Conservation (phyloP, 768 basidiomycete genomes). For the Lentinula guzmanii region DNA sequence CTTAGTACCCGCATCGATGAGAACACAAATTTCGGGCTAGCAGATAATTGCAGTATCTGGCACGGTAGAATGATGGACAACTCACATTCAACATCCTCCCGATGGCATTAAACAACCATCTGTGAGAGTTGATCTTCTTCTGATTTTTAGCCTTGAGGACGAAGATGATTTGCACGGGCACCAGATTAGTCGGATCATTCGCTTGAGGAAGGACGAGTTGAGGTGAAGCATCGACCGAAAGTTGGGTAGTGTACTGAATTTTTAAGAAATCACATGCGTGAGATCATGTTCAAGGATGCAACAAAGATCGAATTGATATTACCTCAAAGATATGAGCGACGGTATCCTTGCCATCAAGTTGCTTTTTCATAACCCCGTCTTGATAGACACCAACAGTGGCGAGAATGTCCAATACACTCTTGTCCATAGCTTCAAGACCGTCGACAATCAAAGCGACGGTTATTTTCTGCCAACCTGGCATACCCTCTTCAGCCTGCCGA, state of each 20-base stretch:
- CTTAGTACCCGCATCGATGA: conserved; percentile 95
- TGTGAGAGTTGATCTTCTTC: conserved; percentile 94
- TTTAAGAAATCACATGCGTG: background rate
- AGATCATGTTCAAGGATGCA: conserved; percentile 1
- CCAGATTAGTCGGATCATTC: conserved; percentile 87
- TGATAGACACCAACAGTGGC: conserved; percentile 92
- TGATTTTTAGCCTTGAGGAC: conserved; percentile 91
- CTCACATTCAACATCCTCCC: conserved; percentile 70
- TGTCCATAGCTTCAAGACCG: conserved; percentile 94
- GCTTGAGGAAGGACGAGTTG: conserved; percentile 87
- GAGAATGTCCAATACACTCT: conserved; percentile 83
- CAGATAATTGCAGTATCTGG: background rate
- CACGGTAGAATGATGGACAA: background rate
- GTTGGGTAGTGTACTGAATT: conserved; percentile 87
- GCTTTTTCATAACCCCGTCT: conserved; percentile 93
- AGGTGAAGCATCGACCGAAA: conserved; percentile 88
- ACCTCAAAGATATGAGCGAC: conserved; percentile 97
- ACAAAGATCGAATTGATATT: conserved; percentile 1
- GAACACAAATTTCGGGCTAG: conserved; percentile 86
- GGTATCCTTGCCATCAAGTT: conserved; percentile 81
- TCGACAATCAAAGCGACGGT: conserved; percentile 88
- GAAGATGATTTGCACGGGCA: conserved; percentile 89
- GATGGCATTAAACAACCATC: conserved; percentile 95
- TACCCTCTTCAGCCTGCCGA: conserved; percentile 73
- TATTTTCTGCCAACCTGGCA: conserved; percentile 88